phyloP scores from a whole-genome alignment of 2,329 filamentous ascomycete genomes.

The Arthrobotrys pseudoclavata region DNA sequence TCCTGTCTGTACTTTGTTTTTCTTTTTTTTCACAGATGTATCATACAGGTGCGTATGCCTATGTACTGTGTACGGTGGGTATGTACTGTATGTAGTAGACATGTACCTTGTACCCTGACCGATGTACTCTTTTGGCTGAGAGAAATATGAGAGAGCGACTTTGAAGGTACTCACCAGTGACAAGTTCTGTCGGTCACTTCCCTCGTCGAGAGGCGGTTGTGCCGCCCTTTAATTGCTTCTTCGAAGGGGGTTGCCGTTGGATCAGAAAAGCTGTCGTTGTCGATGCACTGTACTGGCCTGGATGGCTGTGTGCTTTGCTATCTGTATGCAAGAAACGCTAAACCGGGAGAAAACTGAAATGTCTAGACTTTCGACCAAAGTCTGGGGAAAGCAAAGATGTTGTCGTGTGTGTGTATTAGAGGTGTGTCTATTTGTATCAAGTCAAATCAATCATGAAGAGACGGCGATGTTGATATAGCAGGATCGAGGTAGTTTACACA shows the following conservation, averaged over 20 bases:
- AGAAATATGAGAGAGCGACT: background rate
- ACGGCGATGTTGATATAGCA: constrained; percentile 23
- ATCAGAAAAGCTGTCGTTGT: background rate
- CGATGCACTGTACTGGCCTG: background rate
- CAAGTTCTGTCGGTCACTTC: constrained; percentile 46
- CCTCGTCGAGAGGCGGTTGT: constrained; percentile 39
- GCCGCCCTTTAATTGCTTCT: constrained; percentile 52
- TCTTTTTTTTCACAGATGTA: background rate
- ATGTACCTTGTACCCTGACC: constrained; percentile 16
- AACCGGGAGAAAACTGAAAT: constrained; percentile 6
- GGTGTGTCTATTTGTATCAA: too few relatives aligned
- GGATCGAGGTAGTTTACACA: constrained; percentile 20
- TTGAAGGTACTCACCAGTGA: constrained; percentile 27
- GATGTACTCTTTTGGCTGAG: background rate
- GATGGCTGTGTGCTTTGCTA: constrained; percentile 10
- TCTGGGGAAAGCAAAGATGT: constrained; percentile 10
- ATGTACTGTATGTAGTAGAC: background rate
- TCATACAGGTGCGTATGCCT: background rate
- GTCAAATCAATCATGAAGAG: background rate
- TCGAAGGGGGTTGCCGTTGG: constrained; percentile 38
- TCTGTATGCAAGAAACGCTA: background rate
- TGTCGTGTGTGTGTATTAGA: background rate
- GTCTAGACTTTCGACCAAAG: constrained; percentile 6
- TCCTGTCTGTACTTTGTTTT: background rate
- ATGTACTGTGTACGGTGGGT: background rate